Evolutionary conservation across 352 stramenopile species (phyloP), one percentile per base, ranked within the genome.

Genomic region (Phytophthora lateralis): DNA sequence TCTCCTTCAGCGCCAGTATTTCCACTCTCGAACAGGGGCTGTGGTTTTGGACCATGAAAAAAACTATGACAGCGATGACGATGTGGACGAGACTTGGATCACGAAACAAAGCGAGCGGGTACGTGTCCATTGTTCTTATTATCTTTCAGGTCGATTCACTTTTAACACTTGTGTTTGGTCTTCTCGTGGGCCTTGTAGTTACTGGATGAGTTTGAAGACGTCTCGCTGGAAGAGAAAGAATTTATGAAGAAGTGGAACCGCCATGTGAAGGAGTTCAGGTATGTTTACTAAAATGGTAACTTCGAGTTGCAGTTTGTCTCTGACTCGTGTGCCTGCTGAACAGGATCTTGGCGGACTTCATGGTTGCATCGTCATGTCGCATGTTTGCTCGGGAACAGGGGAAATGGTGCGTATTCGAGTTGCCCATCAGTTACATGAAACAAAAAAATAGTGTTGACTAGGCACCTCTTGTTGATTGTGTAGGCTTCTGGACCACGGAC

Each of bases 201-300:
- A 57, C 53, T 96, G 21, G 84, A 96, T 51, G 88, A 96, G 54
- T 96, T 95, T 49, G 85, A 96, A 58, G 88, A 96, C 42, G 88
- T 96, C 1, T 80, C 88, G 26, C 59, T 93, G 27, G 86, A 95
- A 60, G 86, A 95, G 50, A 95, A 95, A 49, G 84, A 92, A 49
- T 92, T 96, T 53, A 96, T 96, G 88, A 96, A 96, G 71, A 91
- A 89, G 64, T 96, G 88, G 88, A 96, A 96, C 65, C 85, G 85
- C 43, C 85, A 93, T 49, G 76, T 91, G 18, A 90, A 91, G 57
- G 75, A 90, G 45, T 82, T 89, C 56, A 84, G 75, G 83, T 93
- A 54, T 38, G 60, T 71, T 9, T 39, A 6, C 26, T 18, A 29
- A 4, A 44, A 35, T 38, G 26, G 8, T 26, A 20, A n/a, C 18